Percentiles rank a stretch among this genome's conserved stretches.
Evolutionary conservation across 371 early-diverging fungal species (phyloP).

Genomic region (Massospora cicadina): DNA sequence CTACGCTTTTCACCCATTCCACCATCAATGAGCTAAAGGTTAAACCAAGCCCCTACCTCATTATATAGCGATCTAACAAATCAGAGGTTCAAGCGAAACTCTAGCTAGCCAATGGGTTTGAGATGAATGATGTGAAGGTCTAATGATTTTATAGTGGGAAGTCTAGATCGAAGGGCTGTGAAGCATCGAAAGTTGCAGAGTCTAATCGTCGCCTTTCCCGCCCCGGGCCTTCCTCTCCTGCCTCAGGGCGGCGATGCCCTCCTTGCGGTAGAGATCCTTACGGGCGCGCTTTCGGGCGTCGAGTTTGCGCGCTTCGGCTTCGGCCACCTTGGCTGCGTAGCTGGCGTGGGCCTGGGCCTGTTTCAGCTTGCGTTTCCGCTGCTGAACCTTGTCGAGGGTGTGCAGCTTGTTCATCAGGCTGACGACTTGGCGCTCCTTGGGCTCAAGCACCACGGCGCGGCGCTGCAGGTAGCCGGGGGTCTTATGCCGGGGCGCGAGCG

Average conservation of each 20-base stretch:
- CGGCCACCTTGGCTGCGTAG: constrained; percentile 34
- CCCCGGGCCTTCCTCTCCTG: background rate
- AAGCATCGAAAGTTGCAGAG: too few relatives aligned
- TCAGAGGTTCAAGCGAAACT: too few relatives aligned
- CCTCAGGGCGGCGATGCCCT: constrained; percentile 4
- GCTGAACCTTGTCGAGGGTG: constrained; percentile 70
- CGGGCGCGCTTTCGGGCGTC: constrained; percentile 19
- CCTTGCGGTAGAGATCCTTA: constrained; percentile 9
- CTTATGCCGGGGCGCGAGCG: constrained; percentile 24
- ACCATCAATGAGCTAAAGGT: too few relatives aligned
- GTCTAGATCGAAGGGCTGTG: too few relatives aligned
- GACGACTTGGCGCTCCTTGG: constrained; percentile 71
- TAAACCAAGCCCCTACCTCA: too few relatives aligned
- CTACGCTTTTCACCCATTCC: too few relatives aligned
- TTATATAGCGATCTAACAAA: too few relatives aligned
- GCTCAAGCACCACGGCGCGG: constrained; percentile 77
- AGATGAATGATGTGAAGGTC: too few relatives aligned
- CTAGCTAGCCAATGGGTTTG: too few relatives aligned
- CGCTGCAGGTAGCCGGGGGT: constrained; percentile 30
- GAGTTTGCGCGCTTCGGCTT: constrained; percentile 31
- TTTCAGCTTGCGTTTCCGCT: constrained; percentile 49
- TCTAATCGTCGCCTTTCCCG: background rate
- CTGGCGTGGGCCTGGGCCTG: constrained; percentile 27
- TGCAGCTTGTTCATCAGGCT: constrained; percentile 68
- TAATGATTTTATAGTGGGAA: too few relatives aligned